Evolutionary conservation across 1,284 basidiomycete species (phyloP).

Genomic region (Tilletia indica): DNA sequence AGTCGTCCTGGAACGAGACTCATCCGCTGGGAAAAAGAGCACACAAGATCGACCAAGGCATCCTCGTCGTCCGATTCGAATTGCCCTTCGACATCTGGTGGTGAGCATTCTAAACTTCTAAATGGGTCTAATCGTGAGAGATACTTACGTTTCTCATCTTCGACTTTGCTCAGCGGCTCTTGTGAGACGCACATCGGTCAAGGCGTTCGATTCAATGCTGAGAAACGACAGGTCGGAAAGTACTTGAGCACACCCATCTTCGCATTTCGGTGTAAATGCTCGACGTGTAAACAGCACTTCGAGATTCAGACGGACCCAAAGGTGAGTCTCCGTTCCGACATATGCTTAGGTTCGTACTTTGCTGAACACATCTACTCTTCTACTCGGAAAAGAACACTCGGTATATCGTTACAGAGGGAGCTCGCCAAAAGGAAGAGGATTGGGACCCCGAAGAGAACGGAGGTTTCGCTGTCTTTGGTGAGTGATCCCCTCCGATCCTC

Average conservation of each 20-base stretch:
- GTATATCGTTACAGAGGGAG: slow-evolving; percentile 88
- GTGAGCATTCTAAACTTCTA: slow-evolving; percentile 39
- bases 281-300: slow-evolving; percentile 87
- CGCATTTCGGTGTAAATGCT: slow-evolving; percentile 94
- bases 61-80: slow-evolving; percentile 76
- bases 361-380: slow-evolving; percentile 1
- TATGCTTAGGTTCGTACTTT: neutral
- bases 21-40: slow-evolving; percentile 75
- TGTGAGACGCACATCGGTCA: slow-evolving; percentile 34
- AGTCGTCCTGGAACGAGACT: slow-evolving; percentile 29
- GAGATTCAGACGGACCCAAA: slow-evolving; percentile 93
- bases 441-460: slow-evolving; percentile 96
- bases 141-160: neutral
- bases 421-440: slow-evolving; percentile 83
- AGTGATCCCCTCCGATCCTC: slow-evolving; percentile 30
- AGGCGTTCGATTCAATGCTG: slow-evolving; percentile 81
- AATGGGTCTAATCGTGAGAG: no score
- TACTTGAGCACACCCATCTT: slow-evolving; percentile 93
- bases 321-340: slow-evolving; percentile 59
- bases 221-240: slow-evolving; percentile 92
- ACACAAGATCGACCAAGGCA: slow-evolving; percentile 86
- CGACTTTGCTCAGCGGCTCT: slow-evolving; percentile 23
- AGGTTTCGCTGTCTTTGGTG: slow-evolving; percentile 82
- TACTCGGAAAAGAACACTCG: slow-evolving; percentile 72
- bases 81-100: slow-evolving; percentile 98